These are phyloP conservation scores for Didymellaceae sp. DNA, from an alignment of 2,329 filamentous ascomycete species.

Conservation along the genomic window DNA sequence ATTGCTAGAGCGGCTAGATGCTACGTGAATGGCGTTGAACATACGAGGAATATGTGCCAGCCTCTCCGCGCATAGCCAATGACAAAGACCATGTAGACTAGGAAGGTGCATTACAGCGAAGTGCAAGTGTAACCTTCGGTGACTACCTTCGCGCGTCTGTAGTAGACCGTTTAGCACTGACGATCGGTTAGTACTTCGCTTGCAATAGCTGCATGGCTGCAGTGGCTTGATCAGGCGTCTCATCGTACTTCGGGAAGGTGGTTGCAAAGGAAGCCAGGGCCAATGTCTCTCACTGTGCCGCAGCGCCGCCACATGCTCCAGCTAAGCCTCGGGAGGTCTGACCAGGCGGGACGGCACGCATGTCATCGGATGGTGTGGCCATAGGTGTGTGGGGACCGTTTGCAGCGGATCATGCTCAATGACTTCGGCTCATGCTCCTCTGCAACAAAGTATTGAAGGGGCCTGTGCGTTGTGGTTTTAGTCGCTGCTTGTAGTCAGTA, in stretches of 20 bases:
- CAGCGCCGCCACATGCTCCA: conserved; percentile 2
- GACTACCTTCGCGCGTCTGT: too few relatives aligned
- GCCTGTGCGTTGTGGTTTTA: not conserved
- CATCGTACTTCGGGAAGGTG: conserved; percentile 1
- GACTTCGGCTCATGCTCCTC: not conserved
- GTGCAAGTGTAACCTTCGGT: too few relatives aligned
- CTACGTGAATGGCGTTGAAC: not conserved
- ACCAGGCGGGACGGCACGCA: conserved; percentile 16
- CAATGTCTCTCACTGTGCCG: not conserved
- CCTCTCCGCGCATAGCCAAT: not conserved
- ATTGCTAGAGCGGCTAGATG: not conserved
- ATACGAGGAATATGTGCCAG: not conserved
- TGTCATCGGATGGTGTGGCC: conserved; percentile 6
- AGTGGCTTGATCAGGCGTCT: not conserved
- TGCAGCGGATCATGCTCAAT: not conserved
- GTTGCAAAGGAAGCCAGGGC: not conserved
- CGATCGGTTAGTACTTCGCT: not conserved
- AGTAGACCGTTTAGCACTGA: too few relatives aligned
- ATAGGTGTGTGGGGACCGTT: conserved; percentile 1
- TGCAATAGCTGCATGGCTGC: not conserved
- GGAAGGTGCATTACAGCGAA: conserved; percentile 16
- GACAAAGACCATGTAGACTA: not conserved
- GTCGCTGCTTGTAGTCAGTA: not conserved
- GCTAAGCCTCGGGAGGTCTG: not conserved
- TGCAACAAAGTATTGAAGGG: not conserved